Conservation (phyloP, 306 rosid species). For the Datisca glomerata region DNA sequence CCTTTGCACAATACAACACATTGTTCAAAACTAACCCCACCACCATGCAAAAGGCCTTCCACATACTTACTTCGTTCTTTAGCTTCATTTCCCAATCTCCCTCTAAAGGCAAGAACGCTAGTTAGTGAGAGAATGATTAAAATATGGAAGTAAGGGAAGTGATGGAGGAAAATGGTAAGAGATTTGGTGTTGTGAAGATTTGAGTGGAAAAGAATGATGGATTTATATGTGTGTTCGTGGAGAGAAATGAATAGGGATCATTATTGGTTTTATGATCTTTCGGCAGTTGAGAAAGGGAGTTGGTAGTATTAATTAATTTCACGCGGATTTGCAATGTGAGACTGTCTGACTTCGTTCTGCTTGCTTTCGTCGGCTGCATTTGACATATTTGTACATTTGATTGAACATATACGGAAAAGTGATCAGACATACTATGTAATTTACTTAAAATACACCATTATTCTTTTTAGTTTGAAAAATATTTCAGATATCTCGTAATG, state of each 20-base stretch:
- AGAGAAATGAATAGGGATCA: neutral
- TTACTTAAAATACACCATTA: no score
- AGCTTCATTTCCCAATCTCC: neutral
- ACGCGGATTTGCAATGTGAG: no score
- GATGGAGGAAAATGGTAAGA: neutral
- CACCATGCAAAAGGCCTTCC: conserved; percentile 4
- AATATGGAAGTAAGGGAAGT: neutral
- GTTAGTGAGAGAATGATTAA: neutral
- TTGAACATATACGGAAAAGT: no score
- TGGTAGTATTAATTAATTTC: neutral
- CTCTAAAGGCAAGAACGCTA: neutral
- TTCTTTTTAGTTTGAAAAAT: no score
- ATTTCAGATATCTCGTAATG: no score
- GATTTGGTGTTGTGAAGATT: neutral
- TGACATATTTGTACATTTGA: no score
- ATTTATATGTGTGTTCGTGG: no score
- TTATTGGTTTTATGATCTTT: neutral
- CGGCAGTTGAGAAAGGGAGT: neutral
- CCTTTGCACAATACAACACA: conserved; percentile 20
- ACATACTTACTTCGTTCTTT: neutral
- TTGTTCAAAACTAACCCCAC: conserved; percentile 12
- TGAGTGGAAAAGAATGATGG: no score
- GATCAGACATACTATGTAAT: no score
- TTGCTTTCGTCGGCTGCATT: no score
- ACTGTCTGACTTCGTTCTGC: no score